These are phyloP conservation scores for Leccinum sublutescens DNA, from an alignment of 768 basidiomycete genomes.

Conservation along the genomic window DNA sequence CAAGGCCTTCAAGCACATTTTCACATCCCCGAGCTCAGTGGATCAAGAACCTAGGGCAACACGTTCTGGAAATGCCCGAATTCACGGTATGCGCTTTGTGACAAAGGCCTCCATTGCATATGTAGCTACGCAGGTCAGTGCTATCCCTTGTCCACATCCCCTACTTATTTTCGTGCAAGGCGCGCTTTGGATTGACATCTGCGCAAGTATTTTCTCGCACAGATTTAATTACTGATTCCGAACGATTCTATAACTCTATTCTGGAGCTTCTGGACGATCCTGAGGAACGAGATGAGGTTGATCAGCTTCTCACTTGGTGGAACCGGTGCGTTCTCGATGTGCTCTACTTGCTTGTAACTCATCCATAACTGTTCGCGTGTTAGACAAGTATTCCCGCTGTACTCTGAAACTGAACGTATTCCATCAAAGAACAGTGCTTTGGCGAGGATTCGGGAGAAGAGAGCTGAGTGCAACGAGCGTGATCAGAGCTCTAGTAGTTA, in stretches of 20 bases:
- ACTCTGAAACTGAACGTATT: not conserved
- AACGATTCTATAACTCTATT: slow-evolving; percentile 1
- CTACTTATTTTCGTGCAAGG: not conserved
- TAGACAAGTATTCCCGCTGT: not conserved
- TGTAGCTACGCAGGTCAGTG: not conserved
- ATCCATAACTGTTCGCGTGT: not conserved
- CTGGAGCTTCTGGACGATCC: not conserved
- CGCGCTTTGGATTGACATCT: not conserved
- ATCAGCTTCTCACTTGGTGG: not conserved
- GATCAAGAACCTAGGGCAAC: not conserved
- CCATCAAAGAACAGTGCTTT: not conserved
- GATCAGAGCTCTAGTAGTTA: not conserved
- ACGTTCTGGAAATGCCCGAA: not conserved
- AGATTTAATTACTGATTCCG: not conserved
- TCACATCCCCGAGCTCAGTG: not conserved
- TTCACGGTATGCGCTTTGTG: not conserved
- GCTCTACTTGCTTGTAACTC: not conserved
- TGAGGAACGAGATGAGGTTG: not conserved
- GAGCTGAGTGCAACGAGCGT: not conserved
- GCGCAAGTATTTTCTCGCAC: slow-evolving; percentile 4
- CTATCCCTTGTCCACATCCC: not conserved
- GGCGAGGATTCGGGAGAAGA: not conserved
- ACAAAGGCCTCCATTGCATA: not conserved
- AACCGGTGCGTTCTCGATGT: not conserved
- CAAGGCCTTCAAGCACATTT: not conserved